Conservation (phyloP, 2,329 filamentous ascomycete species). For the Penicillium olsonii region DNA sequence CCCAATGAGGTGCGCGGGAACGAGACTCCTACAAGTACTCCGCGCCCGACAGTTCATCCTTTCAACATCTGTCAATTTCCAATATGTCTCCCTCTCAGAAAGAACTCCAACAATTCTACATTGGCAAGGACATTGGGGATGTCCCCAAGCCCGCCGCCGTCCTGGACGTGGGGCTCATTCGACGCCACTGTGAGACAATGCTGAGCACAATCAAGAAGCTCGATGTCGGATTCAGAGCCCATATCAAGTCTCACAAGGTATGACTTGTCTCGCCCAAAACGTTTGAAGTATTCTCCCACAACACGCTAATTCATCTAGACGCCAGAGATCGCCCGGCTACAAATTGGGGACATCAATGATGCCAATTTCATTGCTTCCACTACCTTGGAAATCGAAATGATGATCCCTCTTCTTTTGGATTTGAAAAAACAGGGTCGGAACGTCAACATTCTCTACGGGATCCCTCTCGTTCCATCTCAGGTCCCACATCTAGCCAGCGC, state of each 20-base stretch:
- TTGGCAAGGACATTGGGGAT: slow-evolving; percentile 62
- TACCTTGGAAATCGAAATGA: slow-evolving; percentile 69
- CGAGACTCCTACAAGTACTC: neutral
- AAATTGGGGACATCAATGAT: slow-evolving; percentile 63
- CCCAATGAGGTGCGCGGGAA: neutral
- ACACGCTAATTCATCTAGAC: slow-evolving; percentile 51
- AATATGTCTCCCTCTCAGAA: slow-evolving; percentile 11
- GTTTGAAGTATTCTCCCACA: neutral
- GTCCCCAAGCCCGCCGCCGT: slow-evolving; percentile 68
- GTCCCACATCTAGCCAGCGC: slow-evolving; percentile 62
- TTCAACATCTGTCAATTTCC: too few species aligned
- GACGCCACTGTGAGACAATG: slow-evolving; percentile 71
- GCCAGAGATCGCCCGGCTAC: slow-evolving; percentile 63
- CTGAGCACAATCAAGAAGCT: slow-evolving; percentile 62
- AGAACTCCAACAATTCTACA: slow-evolving; percentile 40
- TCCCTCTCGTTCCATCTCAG: slow-evolving; percentile 66
- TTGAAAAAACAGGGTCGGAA: slow-evolving; percentile 52
- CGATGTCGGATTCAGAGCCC: slow-evolving; percentile 68
- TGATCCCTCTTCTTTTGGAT: slow-evolving; percentile 62
- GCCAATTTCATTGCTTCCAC: slow-evolving; percentile 72
- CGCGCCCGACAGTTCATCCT: too few species aligned
- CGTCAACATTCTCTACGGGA: slow-evolving; percentile 71
- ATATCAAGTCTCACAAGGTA: slow-evolving; percentile 84
- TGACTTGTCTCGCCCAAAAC: neutral
- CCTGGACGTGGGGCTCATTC: slow-evolving; percentile 66